Evolutionary conservation across 2,329 filamentous ascomycete species (phyloP).

Genomic region (Cordyceps militaris): DNA sequence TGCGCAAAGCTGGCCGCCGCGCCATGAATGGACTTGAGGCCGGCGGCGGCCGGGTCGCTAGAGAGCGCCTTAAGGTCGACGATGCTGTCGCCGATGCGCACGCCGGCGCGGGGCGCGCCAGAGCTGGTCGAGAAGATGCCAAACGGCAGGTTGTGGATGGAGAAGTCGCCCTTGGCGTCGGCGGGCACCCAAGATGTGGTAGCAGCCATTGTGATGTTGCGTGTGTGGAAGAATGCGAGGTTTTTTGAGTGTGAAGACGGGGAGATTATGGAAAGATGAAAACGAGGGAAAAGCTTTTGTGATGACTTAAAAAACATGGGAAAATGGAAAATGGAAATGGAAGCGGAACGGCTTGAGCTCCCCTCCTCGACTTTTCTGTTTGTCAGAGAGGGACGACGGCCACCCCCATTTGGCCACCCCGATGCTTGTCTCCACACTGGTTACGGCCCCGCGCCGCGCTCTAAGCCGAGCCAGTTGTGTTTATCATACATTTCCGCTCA

Average conservation of each 20-base stretch:
- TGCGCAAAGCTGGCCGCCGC: slow-evolving; percentile 28
- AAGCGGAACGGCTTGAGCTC: not conserved
- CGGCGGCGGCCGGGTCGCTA: not conserved
- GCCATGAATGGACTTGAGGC: slow-evolving; percentile 22
- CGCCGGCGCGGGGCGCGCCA: slow-evolving; percentile 50
- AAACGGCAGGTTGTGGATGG: slow-evolving; percentile 67
- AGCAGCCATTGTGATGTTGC: slow-evolving; percentile 11
- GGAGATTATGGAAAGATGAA: not conserved
- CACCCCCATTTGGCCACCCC: slow-evolving; percentile 6
- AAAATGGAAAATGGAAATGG: not conserved
- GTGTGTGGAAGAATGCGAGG: not conserved
- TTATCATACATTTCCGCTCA: too few relatives aligned
- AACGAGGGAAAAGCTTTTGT: not conserved
- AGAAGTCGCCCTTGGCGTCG: slow-evolving; percentile 40
- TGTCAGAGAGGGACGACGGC: not conserved
- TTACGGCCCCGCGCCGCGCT: not conserved
- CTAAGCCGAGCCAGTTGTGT: slow-evolving; percentile 9
- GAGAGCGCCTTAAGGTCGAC: slow-evolving; percentile 45
- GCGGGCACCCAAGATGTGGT: slow-evolving; percentile 14
- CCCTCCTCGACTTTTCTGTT: not conserved
- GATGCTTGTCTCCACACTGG: not conserved
- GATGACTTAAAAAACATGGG: not conserved
- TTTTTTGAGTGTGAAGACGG: not conserved
- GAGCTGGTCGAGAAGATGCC: slow-evolving; percentile 60
- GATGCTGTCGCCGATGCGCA: slow-evolving; percentile 62